Percentiles rank a stretch among this genome's conserved stretches.
Conservation (phyloP, 2,329 filamentous ascomycete species). For the Talaromyces sp. region DNA sequence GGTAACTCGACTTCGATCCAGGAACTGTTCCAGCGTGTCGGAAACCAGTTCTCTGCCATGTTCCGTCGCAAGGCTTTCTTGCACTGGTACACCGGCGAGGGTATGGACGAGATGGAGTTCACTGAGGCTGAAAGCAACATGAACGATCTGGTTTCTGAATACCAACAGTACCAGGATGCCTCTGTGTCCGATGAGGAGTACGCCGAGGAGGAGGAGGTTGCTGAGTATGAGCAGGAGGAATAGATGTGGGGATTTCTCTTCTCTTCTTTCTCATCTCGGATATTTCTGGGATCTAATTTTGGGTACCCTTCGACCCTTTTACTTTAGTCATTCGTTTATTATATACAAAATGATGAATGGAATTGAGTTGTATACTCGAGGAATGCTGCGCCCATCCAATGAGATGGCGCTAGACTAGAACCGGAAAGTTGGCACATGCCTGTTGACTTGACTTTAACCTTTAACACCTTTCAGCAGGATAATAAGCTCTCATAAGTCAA, state of each 20-base stretch:
- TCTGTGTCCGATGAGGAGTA: constrained; percentile 87
- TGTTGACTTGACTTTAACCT: neutral
- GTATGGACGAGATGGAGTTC: constrained; percentile 99
- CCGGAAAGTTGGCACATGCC: neutral
- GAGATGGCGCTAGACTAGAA: neutral
- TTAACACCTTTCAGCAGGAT: neutral
- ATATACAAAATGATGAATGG: neutral
- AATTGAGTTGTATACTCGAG: neutral
- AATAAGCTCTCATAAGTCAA: neutral
- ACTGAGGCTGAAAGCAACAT: constrained; percentile 99
- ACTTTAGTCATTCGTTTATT: neutral
- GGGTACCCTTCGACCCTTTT: neutral
- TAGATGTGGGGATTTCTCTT: neutral
- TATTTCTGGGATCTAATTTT: neutral
- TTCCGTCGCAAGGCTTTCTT: constrained; percentile 99
- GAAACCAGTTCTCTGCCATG: constrained; percentile 99
- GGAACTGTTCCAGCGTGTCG: constrained; percentile 99
- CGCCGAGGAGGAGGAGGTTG: constrained; percentile 67
- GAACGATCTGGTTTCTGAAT: constrained; percentile 99
- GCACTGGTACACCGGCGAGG: constrained; percentile 99
- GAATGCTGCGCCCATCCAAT: neutral
- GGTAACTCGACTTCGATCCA: constrained; percentile 99
- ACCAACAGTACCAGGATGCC: constrained; percentile 99
- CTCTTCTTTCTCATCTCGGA: neutral
- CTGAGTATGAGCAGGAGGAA: neutral